Percentiles rank a stretch among this genome's conserved stretches.
phyloP scores from a whole-genome alignment of 2,329 filamentous ascomycete species.

The Echinosphaeria canescens region DNA sequence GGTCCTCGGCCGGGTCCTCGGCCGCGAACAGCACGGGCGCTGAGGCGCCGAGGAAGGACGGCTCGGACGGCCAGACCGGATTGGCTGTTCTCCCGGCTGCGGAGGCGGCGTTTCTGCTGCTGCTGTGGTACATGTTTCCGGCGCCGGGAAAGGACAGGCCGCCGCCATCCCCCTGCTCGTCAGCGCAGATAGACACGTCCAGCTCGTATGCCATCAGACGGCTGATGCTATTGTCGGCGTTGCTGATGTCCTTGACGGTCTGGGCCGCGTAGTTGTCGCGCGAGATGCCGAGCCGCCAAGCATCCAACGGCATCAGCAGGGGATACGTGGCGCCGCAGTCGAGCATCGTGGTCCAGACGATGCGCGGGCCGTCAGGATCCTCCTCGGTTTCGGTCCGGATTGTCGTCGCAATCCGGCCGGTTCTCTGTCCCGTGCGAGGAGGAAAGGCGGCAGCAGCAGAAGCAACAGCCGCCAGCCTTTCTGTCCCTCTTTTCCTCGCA shows the following conservation, averaged over 20 bases:
- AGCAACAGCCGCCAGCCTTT: no score
- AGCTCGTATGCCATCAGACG: constrained; percentile 3
- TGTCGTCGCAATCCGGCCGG: neutral
- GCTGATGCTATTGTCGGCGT: constrained; percentile 4
- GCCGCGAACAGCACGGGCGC: constrained; percentile 9
- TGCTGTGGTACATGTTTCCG: no score
- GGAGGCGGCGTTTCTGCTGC: no score
- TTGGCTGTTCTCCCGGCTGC: no score
- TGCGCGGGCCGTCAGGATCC: no score
- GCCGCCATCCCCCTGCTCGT: no score
- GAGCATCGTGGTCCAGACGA: constrained; percentile 12
- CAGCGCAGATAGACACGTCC: constrained; percentile 5
- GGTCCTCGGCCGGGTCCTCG: neutral
- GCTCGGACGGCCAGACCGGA: constrained; percentile 6
- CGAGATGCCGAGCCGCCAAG: constrained; percentile 12
- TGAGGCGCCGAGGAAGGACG: constrained; percentile 7
- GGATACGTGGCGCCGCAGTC: constrained; percentile 21
- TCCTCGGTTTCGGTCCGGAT: neutral
- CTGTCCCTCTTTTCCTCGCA: no score
- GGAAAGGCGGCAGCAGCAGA: neutral
- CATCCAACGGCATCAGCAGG: constrained; percentile 12
- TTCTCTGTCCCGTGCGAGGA: no score
- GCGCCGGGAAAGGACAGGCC: no score
- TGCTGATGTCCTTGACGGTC: constrained; percentile 5
- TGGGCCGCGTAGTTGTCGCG: constrained; percentile 14